Conservation (phyloP, 495 filamentous ascomycete species). For the Parathielavia hyrcaniae region DNA sequence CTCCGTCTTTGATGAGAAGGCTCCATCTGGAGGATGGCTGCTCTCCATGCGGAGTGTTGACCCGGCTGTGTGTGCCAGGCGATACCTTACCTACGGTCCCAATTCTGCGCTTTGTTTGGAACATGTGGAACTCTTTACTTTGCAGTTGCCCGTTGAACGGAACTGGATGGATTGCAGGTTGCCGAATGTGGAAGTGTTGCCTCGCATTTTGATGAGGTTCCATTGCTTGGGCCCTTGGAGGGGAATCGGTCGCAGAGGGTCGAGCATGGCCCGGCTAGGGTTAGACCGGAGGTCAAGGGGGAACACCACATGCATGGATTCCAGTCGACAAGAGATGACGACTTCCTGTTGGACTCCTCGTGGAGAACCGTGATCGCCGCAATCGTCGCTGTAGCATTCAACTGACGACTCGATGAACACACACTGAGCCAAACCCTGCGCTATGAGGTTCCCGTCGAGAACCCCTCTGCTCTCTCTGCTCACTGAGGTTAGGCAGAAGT, state of each 20-base stretch:
- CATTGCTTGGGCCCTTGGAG: not conserved
- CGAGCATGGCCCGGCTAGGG: constrained; percentile 5
- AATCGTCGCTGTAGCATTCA: not conserved
- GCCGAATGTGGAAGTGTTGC: constrained; percentile 1
- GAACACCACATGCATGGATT: not conserved
- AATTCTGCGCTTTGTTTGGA: too few relatives aligned
- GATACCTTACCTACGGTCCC: too few relatives aligned
- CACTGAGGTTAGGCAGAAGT: too few relatives aligned
- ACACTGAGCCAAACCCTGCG: not conserved
- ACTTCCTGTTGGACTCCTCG: not conserved
- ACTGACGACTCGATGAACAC: not conserved
- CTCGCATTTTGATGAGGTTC: constrained; percentile 2
- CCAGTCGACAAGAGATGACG: not conserved
- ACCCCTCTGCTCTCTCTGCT: too few relatives aligned
- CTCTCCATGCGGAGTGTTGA: too few relatives aligned
- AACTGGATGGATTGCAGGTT: not conserved
- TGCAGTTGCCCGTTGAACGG: too few relatives aligned
- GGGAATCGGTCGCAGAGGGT: not conserved
- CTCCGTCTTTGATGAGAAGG: too few relatives aligned
- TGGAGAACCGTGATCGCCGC: not conserved
- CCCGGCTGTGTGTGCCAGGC: too few relatives aligned
- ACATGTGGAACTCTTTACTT: too few relatives aligned
- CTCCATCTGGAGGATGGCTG: too few relatives aligned
- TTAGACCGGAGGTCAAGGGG: not conserved
- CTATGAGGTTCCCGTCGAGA: not conserved